Evolutionary conservation across 2,329 filamentous ascomycete species (phyloP).

Genomic region (Chalaropsis ovoidea): DNA sequence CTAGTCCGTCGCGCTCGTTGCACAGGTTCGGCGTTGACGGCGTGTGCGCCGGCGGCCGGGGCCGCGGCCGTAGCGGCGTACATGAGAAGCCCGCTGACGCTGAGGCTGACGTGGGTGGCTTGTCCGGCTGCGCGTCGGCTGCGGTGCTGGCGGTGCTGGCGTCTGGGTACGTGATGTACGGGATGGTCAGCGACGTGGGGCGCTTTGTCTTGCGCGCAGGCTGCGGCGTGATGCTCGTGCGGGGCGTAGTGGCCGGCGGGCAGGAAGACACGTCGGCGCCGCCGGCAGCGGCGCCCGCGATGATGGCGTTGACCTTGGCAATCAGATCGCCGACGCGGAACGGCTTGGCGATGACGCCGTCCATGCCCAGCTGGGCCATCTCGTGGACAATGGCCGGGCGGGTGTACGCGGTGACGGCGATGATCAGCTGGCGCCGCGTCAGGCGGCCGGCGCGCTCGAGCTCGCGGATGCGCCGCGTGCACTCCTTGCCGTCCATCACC

Average conservation of each 20-base stretch:
- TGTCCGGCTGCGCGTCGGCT: not conserved
- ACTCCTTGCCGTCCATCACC: slow-evolving; percentile 70
- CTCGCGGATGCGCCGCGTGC: slow-evolving; percentile 57
- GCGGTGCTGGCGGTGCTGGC: not conserved
- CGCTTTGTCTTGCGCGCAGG: not conserved
- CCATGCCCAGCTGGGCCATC: slow-evolving; percentile 34
- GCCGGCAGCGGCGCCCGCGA: slow-evolving; percentile 29
- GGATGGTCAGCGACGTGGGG: not conserved
- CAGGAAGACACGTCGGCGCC: slow-evolving; percentile 29
- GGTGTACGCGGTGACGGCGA: slow-evolving; percentile 75
- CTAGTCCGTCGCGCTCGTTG: not conserved
- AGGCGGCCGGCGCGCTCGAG: slow-evolving; percentile 54
- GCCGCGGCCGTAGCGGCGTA: not conserved
- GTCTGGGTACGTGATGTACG: not conserved
- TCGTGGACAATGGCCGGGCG: slow-evolving; percentile 37
- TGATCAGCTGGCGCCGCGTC: slow-evolving; percentile 59
- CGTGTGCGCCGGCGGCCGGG: slow-evolving; percentile 9
- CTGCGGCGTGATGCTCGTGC: not conserved
- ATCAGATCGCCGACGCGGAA: slow-evolving; percentile 65
- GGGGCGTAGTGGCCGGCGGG: not conserved
- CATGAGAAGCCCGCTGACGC: too few relatives aligned
- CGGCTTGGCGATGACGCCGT: slow-evolving; percentile 69
- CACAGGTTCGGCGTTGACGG: slow-evolving; percentile 13
- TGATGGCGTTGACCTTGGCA: slow-evolving; percentile 53
- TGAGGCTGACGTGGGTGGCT: too few relatives aligned